Conservation (phyloP, 257 asterid species). For the Oldenlandia corymbosa region DNA sequence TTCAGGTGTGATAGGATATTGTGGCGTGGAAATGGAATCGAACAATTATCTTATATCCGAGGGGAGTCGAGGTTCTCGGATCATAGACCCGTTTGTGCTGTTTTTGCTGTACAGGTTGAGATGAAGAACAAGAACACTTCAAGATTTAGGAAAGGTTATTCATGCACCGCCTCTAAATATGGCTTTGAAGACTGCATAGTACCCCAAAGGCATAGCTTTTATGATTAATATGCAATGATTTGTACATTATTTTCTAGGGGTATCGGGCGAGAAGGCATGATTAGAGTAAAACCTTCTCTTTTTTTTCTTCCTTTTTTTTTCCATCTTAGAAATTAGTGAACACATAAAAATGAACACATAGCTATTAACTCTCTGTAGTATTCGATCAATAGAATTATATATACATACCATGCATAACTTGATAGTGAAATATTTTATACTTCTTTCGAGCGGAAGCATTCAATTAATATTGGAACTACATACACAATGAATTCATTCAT, state of each 20-base stretch:
- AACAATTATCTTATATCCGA: constrained; percentile 58
- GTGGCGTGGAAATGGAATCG: constrained; percentile 70
- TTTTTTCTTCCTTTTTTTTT: too few species aligned
- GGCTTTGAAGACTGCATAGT: constrained; percentile 47
- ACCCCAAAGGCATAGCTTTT: constrained; percentile 53
- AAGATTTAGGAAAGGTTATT: constrained; percentile 55
- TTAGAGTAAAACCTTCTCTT: not conserved
- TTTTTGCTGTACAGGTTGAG: constrained; percentile 61
- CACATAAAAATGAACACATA: too few species aligned
- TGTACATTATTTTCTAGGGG: constrained; percentile 15
- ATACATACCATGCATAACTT: too few species aligned
- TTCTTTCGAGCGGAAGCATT: too few species aligned
- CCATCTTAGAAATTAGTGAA: not conserved
- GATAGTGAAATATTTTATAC: too few species aligned
- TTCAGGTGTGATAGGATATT: constrained; percentile 86
- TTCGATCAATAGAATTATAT: too few species aligned
- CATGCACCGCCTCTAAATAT: constrained; percentile 43
- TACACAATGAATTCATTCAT: too few species aligned
- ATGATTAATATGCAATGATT: constrained; percentile 28
- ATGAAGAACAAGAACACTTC: constrained; percentile 28
- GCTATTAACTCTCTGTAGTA: too few species aligned
- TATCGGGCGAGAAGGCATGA: not conserved
- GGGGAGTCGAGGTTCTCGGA: constrained; percentile 89
- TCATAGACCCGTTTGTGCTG: constrained; percentile 78
- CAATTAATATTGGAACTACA: too few species aligned